Conservation (phyloP, 2,329 filamentous ascomycete genomes). For the Trichoderma koningii region DNA sequence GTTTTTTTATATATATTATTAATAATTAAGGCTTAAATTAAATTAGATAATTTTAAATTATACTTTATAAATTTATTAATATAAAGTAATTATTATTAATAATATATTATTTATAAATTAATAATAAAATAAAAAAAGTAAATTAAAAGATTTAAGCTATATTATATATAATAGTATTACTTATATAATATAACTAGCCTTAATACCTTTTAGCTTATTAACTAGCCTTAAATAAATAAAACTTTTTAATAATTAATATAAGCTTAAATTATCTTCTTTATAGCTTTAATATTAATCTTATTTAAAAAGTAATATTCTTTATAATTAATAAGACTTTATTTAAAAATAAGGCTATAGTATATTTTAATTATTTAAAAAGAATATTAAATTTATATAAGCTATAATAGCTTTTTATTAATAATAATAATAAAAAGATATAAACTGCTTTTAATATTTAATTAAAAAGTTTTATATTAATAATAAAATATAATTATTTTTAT, state of each 20-base stretch:
- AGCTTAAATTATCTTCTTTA: no score
- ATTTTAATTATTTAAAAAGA: background rate
- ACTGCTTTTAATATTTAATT: background rate
- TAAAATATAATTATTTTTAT: background rate
- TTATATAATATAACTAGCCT: background rate
- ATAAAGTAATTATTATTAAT: background rate
- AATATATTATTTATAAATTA: background rate
- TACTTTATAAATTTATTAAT: background rate
- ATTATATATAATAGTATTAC: background rate
- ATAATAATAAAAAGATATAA: background rate
- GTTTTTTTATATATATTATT: background rate
- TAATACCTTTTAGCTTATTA: background rate
- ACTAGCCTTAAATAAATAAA: background rate
- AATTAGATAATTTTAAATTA: background rate
- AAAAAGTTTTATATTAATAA: background rate
- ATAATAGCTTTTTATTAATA: no score
- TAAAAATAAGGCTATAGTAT: background rate
- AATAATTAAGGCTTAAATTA: background rate
- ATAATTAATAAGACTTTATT: background rate
- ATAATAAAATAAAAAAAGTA: background rate
- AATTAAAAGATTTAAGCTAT: background rate
- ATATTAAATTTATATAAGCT: background rate
- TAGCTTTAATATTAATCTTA: no score
- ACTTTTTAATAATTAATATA: background rate
- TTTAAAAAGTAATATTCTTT: no score